A percentile compares a stretch with the other conserved stretches of the same genome.
These are phyloP conservation scores for Fulvia fulva DNA, from an alignment of 2,329 filamentous ascomycete genomes.

Conservation along the genomic window DNA sequence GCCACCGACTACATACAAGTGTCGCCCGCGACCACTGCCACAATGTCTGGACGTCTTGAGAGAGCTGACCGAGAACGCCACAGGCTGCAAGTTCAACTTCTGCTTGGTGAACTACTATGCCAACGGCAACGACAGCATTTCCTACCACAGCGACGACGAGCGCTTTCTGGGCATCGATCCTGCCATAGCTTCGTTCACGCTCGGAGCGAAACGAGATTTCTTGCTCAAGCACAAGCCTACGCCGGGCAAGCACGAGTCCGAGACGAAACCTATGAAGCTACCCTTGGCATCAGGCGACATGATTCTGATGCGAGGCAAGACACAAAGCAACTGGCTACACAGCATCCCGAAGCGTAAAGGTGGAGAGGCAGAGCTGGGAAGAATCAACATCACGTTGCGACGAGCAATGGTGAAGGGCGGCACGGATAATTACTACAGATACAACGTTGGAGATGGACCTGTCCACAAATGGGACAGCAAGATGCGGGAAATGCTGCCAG, in stretches of 20 bases:
- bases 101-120: constrained; percentile 81
- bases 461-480: constrained; percentile 65
- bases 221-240: constrained; percentile 72
- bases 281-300: constrained; percentile 66
- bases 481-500: constrained; percentile 48
- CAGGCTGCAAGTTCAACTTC: constrained; percentile 69
- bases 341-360: constrained; percentile 71
- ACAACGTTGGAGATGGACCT: constrained; percentile 69
- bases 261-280: constrained; percentile 47
- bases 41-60: constrained; percentile 64
- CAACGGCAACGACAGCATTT: constrained; percentile 70
- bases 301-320: constrained; percentile 71
- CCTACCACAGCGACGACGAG: constrained; percentile 78
- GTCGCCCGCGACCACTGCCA: constrained; percentile 66
- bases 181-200: constrained; percentile 69
- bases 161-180: constrained; percentile 66
- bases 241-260: constrained; percentile 33
- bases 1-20: constrained; percentile 51
- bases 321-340: constrained; percentile 74
- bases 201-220: constrained; percentile 71
- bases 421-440: constrained; percentile 79
- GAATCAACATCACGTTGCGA: constrained; percentile 73
- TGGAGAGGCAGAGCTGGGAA: constrained; percentile 57
- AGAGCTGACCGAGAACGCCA: constrained; percentile 60
- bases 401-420: constrained; percentile 66